Evolutionary conservation across 306 rosid genomes (phyloP), one percentile per base, ranked within the genome.

Genomic region (Cucurbita pepo): DNA sequence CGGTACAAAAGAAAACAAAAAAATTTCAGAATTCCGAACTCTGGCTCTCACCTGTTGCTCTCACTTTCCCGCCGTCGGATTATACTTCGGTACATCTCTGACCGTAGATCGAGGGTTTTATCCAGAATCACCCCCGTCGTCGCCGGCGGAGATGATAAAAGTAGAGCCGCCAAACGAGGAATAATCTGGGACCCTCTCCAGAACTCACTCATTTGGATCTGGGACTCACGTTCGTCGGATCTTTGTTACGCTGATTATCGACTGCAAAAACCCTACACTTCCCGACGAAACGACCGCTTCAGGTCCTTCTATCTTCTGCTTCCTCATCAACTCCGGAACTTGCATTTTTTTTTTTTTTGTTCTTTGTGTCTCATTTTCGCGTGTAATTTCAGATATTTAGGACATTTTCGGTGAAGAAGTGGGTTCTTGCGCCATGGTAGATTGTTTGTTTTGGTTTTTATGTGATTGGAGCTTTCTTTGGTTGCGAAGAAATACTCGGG

Each of bases 61-160:
- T 62, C 69, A 40, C 50, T 63, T 38, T 40, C 51, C 70, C 19
- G 70, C 70, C 70, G 70, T 63, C 70, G 34, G 70, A 63, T 63
- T 10, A 9, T 38, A 63, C 16, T 63, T 63, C 51, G 51, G 15
- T 9, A n/a, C 15, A 63, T 40, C 30, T 40, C 70, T 41, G 70
- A 63, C 70, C 70, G 70, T 63, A 40, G 70, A 63, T 63, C 70
- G 34, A 38, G 70, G 70, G 70, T n/a, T 63, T 63, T 63, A 63
- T 40, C 70, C 70, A 63, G 13, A 63, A 63, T 51, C 47, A 40
- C 70, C 70, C 15, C 13, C 51, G 70, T 40, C 70, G 70, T 13
- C 70, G 70, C 30, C 70, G 70, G 51, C 51, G 70, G 70, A 10
- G 70, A 10, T 51, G 34, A 40, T 18, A 4, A 4, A 62, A n/a